Base-by-base conservation (phyloP, 2,329 filamentous ascomycete genomes). In the Fusarium bactridioides region DNA sequence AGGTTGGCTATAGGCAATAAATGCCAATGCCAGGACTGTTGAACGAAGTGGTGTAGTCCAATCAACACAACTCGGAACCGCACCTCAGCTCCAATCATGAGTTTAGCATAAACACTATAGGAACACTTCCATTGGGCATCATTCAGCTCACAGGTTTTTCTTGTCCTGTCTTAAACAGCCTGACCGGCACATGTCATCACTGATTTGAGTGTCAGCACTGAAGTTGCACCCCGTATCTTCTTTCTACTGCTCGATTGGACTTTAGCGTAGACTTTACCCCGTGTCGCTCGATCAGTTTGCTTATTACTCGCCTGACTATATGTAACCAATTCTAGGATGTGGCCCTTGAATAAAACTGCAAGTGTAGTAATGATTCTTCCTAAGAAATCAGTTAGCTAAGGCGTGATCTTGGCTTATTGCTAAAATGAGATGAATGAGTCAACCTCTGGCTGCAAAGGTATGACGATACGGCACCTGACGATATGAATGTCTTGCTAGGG, bases 311-410 rank as follows among this genome's bases (percentile, higher is more conserved):
- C 86, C 83, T 85, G 89, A 64, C 88, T 85, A 61, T 90, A 87
- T 13, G 93, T 90, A 5, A 89, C 91, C 64, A 94, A 84, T 83
- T 95, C 92, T 10, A 94, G 83, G 77, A 88, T 92, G 78, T 92
- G 89, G 50, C 86, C 76, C 70, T 87, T 85, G 73, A 89, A 88
- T 19, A 90, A 74, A 19, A 88, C 85, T 5, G 88, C 86, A 62
- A 91, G 77, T 16, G 85, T 82, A 7, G 88, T 85, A 51, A 88
- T 81, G 73, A 91, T 83, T 91, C 88, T 3, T 90, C 87, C 76
- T 89, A 86, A 12, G 88, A 88, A 58, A 91, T 87, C 18, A 88
- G 84, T 41, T 88, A 82, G 10, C 89, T 89, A 11, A 91, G 77
- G 66, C 89, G 91, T 27, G 86, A 86, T 57, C 89, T 83, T 23